These are phyloP conservation scores for Aureobasidium sp. DNA, from an alignment of 2,329 filamentous ascomycete species.

Conservation along the genomic window DNA sequence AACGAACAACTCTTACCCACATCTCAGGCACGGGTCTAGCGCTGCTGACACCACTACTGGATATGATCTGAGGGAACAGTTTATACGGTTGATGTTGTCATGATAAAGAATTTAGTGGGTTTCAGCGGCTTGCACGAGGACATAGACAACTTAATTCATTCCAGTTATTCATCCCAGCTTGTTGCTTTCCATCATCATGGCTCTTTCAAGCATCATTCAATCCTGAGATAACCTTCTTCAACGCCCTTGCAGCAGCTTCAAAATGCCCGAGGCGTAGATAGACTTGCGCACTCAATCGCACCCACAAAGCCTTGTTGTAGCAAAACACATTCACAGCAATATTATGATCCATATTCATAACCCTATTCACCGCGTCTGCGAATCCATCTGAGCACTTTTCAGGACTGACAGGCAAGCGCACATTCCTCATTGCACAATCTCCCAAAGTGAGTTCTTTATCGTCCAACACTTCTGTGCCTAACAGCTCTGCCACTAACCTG, in stretches of 20 bases:
- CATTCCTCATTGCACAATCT: slow-evolving; percentile 62
- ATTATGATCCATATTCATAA: slow-evolving; percentile 50
- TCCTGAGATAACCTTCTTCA: background rate
- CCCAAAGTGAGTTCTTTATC: slow-evolving; percentile 41
- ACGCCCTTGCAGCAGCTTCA: slow-evolving; percentile 51
- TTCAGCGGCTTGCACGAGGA: no score
- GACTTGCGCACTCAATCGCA: slow-evolving; percentile 69
- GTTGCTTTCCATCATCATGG: no score
- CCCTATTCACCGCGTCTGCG: slow-evolving; percentile 34
- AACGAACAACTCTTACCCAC: no score
- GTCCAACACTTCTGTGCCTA: slow-evolving; percentile 68
- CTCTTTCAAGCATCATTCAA: no score
- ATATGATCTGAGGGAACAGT: no score
- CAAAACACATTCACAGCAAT: slow-evolving; percentile 63
- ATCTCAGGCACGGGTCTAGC: no score
- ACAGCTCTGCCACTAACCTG: slow-evolving; percentile 49
- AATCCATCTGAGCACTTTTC: slow-evolving; percentile 28
- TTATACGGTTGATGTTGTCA: no score
- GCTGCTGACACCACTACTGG: no score
- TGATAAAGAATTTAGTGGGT: no score
- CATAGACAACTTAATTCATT: no score
- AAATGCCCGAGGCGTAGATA: slow-evolving; percentile 79
- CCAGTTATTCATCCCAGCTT: no score
- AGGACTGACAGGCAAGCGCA: slow-evolving; percentile 59
- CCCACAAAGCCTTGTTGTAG: slow-evolving; percentile 60